Evolutionary conservation across 2,329 filamentous ascomycete species (phyloP).

Genomic region (Aspergillus vadensis): DNA sequence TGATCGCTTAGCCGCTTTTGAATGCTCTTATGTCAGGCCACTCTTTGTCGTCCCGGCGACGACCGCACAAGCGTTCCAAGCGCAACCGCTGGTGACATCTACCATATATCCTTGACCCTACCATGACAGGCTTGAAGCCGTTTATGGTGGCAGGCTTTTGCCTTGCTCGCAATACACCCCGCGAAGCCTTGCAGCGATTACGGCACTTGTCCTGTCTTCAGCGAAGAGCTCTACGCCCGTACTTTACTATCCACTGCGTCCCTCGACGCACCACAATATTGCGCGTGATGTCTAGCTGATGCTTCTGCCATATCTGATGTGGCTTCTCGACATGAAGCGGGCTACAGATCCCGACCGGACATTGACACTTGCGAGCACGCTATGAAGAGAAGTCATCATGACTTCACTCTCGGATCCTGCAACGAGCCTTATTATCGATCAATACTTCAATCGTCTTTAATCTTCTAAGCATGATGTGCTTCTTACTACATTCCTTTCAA

Average conservation of each 20-base stretch:
- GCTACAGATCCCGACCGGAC: neutral
- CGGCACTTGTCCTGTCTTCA: neutral
- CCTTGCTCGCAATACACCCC: too few species aligned
- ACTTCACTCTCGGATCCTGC: neutral
- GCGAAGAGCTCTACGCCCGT: neutral
- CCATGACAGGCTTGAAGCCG: neutral
- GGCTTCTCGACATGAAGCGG: neutral
- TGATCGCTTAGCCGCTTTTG: conserved; percentile 34
- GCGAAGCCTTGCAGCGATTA: too few species aligned
- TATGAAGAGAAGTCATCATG: neutral
- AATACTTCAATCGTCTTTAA: neutral
- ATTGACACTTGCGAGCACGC: neutral
- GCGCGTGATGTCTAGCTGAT: neutral
- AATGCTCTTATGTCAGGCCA: neutral
- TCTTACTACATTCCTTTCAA: neutral
- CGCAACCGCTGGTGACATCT: neutral
- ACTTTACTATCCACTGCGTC: neutral
- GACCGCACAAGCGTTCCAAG: neutral
- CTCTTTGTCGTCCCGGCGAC: neutral
- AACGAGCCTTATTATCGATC: neutral
- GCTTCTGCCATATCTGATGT: neutral
- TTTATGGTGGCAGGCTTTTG: neutral
- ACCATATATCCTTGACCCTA: neutral
- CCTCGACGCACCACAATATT: neutral
- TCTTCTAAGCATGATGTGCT: neutral